Conservation (phyloP, 352 stramenopile genomes). For the Halophytophthora polymorphica region DNA sequence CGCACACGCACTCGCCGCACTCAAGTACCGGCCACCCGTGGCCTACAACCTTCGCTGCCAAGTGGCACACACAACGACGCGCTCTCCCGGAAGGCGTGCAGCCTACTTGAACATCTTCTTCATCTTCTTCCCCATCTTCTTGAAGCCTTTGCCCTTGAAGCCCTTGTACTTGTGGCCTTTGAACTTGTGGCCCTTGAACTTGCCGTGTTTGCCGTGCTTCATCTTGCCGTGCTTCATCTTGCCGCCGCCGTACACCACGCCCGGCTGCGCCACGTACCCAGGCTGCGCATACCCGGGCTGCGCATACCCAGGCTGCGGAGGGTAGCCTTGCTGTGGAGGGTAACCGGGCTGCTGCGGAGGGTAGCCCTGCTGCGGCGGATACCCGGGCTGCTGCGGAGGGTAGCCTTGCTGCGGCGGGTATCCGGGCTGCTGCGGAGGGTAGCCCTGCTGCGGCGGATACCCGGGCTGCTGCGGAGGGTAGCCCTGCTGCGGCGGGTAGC, state of each 20-base stretch:
- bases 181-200: slow-evolving; percentile 23
- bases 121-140: slow-evolving; percentile 43
- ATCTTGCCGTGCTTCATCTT: slow-evolving; percentile 27
- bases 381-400: slow-evolving; percentile 17
- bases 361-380: slow-evolving; percentile 21
- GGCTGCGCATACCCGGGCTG: slow-evolving; percentile 23
- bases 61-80: no score
- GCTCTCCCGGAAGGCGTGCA: no score
- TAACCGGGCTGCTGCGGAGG: slow-evolving; percentile 13
- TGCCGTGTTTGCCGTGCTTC: slow-evolving; percentile 19
- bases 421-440: slow-evolving; percentile 21
- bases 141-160: slow-evolving; percentile 23
- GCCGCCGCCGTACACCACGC: slow-evolving; percentile 13
- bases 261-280: slow-evolving; percentile 24
- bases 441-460: slow-evolving; percentile 25
- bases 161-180: slow-evolving; percentile 18
- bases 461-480: slow-evolving; percentile 24
- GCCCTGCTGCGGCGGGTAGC: slow-evolving; percentile 17
- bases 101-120: slow-evolving; percentile 47
- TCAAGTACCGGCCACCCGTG: no score
- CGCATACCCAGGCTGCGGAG: slow-evolving; percentile 12
- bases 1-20: no score
- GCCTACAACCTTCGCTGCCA: no score
- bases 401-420: slow-evolving; percentile 33
- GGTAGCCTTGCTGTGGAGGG: slow-evolving; percentile 11